Evolutionary conservation across 2,329 filamentous ascomycete species (phyloP).

Genomic region (Thielaviopsis euricoi): DNA sequence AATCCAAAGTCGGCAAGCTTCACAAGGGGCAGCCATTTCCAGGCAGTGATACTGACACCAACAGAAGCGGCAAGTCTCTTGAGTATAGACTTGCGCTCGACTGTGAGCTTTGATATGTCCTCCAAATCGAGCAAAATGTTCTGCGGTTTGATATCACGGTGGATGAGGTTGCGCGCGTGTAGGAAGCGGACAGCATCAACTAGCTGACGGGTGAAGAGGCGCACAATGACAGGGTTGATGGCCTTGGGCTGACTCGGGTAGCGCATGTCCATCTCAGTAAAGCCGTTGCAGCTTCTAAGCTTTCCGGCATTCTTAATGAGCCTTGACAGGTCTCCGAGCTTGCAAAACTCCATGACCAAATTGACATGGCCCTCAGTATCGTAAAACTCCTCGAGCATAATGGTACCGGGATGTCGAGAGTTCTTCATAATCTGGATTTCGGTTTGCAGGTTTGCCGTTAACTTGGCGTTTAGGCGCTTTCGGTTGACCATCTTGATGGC

Average conservation of each 20-base stretch:
- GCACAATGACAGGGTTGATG: constrained; percentile 89
- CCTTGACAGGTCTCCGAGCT: constrained; percentile 79
- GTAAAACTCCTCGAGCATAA: constrained; percentile 85
- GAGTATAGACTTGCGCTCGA: constrained; percentile 45
- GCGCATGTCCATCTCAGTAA: constrained; percentile 79
- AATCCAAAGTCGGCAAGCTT: constrained; percentile 99
- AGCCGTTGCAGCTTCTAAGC: constrained; percentile 62
- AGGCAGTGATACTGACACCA: constrained; percentile 49
- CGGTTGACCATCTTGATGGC: constrained; percentile 96
- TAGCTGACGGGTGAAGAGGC: constrained; percentile 92
- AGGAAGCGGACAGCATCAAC: constrained; percentile 83
- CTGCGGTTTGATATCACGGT: constrained; percentile 94
- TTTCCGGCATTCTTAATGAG: constrained; percentile 92
- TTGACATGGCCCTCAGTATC: constrained; percentile 82
- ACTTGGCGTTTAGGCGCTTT: constrained; percentile 79
- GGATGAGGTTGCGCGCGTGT: constrained; percentile 69
- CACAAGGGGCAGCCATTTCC: constrained; percentile 57
- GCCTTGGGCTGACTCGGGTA: constrained; percentile 77
- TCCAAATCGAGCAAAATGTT: constrained; percentile 54
- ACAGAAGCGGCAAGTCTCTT: constrained; percentile 14
- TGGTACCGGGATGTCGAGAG: constrained; percentile 90
- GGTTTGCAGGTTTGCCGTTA: constrained; percentile 87
- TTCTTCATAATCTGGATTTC: constrained; percentile 93
- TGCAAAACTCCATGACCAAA: constrained; percentile 96
- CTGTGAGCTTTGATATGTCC: constrained; percentile 50